A percentile compares a stretch with the other conserved stretches of the same genome.
Conservation (phyloP, 805 yeast species). For the Candida khao-thaluensis region DNA sequence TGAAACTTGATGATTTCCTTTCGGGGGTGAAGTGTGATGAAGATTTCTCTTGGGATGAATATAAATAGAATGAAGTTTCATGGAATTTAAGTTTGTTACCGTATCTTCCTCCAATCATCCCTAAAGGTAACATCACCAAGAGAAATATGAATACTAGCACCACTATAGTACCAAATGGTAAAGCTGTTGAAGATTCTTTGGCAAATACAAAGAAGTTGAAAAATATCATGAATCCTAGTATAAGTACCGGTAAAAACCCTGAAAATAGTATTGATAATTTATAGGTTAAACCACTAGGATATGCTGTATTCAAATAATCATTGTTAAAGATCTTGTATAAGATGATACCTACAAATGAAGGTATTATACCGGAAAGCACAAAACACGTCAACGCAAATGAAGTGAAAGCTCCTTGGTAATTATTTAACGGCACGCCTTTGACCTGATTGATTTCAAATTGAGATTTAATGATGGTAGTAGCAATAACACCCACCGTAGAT, state of each 20-base stretch:
- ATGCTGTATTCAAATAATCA: constrained; percentile 28
- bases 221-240: constrained; percentile 50
- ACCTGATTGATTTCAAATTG: constrained; percentile 20
- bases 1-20: background rate
- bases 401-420: constrained; percentile 60
- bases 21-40: background rate
- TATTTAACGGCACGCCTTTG: constrained; percentile 51
- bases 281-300: constrained; percentile 14
- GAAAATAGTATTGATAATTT: constrained; percentile 31
- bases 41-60: constrained; percentile 5
- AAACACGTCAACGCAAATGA: constrained; percentile 60
- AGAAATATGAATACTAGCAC: constrained; percentile 59
- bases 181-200: constrained; percentile 67
- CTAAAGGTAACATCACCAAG: constrained; percentile 70
- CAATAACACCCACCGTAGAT: constrained; percentile 60
- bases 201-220: constrained; percentile 75
- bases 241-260: constrained; percentile 45
- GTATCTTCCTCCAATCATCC: constrained; percentile 66
- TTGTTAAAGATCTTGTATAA: constrained; percentile 56
- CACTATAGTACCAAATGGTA: constrained; percentile 75
- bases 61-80: constrained; percentile 20
- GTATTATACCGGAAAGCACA: constrained; percentile 67
- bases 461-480: constrained; percentile 45
- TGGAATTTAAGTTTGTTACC: constrained; percentile 39
- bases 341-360: constrained; percentile 71